Percentiles rank a stretch among this genome's conserved stretches.
These are phyloP conservation scores for Phyllosticta citrichinensis DNA, from an alignment of 2,329 filamentous ascomycete species.

Conservation along the genomic window DNA sequence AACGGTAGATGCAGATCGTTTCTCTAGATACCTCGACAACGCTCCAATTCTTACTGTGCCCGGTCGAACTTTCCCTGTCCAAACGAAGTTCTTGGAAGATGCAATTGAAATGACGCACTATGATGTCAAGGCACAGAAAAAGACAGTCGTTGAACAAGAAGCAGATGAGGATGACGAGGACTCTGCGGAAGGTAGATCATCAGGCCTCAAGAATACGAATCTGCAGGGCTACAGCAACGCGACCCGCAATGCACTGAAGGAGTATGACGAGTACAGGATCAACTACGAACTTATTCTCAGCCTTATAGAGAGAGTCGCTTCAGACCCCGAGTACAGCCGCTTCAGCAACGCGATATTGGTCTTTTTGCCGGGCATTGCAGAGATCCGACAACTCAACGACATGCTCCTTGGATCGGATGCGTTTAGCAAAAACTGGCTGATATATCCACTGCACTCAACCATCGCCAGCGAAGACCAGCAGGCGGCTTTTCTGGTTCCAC, in stretches of 20 bases:
- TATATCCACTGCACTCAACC: slow-evolving; percentile 86
- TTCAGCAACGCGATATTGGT: slow-evolving; percentile 91
- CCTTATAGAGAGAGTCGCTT: slow-evolving; percentile 66
- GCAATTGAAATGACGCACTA: slow-evolving; percentile 82
- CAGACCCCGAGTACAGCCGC: slow-evolving; percentile 50
- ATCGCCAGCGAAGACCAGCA: slow-evolving; percentile 97
- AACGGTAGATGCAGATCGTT: slow-evolving; percentile 84
- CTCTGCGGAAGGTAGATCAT: slow-evolving; percentile 37
- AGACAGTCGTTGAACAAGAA: slow-evolving; percentile 33
- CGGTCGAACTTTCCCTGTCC: slow-evolving; percentile 85
- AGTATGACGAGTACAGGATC: slow-evolving; percentile 83
- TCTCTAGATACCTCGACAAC: slow-evolving; percentile 76
- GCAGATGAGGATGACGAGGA: slow-evolving; percentile 38
- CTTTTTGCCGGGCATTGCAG: slow-evolving; percentile 88
- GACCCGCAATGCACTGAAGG: slow-evolving; percentile 63
- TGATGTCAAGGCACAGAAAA: slow-evolving; percentile 20
- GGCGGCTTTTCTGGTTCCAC: slow-evolving; percentile 78
- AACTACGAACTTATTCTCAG: slow-evolving; percentile 79
- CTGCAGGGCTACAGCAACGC: slow-evolving; percentile 64
- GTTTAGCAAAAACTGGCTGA: slow-evolving; percentile 68
- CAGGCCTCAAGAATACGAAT: slow-evolving; percentile 44
- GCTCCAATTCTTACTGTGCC: slow-evolving; percentile 86
- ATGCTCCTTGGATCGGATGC: slow-evolving; percentile 65
- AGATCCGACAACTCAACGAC: slow-evolving; percentile 83
- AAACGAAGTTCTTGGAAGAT: slow-evolving; percentile 82